phyloP scores from a whole-genome alignment of 148 eudicot genomes.

The Amaranthus palmeri region DNA sequence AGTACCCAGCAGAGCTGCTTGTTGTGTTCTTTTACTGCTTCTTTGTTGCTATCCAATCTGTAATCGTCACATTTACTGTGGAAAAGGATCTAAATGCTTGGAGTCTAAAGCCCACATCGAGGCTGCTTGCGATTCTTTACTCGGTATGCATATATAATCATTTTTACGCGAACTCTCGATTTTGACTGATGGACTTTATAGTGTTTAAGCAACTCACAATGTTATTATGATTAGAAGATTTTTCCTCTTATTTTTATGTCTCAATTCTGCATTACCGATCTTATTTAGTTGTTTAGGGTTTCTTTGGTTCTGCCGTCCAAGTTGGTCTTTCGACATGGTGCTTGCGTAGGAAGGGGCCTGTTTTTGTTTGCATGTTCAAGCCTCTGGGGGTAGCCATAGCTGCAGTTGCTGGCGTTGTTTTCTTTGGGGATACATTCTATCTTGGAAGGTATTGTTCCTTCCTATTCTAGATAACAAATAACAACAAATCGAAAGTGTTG shows the following conservation, averaged over 20 bases:
- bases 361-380: slow-evolving; percentile 76
- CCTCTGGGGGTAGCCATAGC: slow-evolving; percentile 79
- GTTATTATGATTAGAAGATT: not conserved
- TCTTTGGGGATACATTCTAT: slow-evolving; percentile 57
- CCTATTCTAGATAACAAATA: not conserved
- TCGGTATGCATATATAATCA: slow-evolving; percentile 41
- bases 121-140: slow-evolving; percentile 58
- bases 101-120: slow-evolving; percentile 50
- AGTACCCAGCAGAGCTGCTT: slow-evolving; percentile 61
- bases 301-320: slow-evolving; percentile 71
- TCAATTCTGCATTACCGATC: not conserved
- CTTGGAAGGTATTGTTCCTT: slow-evolving; percentile 60
- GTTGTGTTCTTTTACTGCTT: slow-evolving; percentile 71
- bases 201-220: not conserved
- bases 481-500: not conserved
- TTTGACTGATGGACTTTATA: not conserved
- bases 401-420: slow-evolving; percentile 41
- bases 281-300: slow-evolving; percentile 38
- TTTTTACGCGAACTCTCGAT: not conserved
- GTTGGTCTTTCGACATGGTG: slow-evolving; percentile 72
- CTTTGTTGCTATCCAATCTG: slow-evolving; percentile 65
- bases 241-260: too few relatives aligned
- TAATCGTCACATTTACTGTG: slow-evolving; percentile 42
- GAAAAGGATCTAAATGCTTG: slow-evolving; percentile 62
- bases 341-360: slow-evolving; percentile 67